phyloP scores from a whole-genome alignment of 495 filamentous ascomycete species.

The Daldinia decipiens region DNA sequence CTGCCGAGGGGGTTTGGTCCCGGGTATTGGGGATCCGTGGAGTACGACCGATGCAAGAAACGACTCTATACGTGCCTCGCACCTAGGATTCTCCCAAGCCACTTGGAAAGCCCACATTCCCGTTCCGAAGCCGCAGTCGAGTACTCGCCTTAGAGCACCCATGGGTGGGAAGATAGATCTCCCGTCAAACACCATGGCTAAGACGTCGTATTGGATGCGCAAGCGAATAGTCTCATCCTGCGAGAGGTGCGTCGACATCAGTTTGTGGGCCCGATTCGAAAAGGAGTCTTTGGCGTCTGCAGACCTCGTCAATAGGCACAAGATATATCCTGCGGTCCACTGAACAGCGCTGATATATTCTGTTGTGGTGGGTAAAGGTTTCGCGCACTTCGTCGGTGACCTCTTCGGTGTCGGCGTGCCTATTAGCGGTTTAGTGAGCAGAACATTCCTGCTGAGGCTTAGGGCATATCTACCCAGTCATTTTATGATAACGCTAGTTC shows the following conservation, averaged over 20 bases:
- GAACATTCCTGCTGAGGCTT: constrained; percentile 26
- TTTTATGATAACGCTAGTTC: constrained; percentile 29
- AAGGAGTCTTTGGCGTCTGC: constrained; percentile 29
- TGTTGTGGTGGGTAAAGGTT: constrained; percentile 71
- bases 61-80: constrained; percentile 68
- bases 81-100: constrained; percentile 71
- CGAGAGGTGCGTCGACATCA: constrained; percentile 38
- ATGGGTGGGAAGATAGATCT: constrained; percentile 85
- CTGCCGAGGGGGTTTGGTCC: constrained; percentile 1
- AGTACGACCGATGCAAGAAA: constrained; percentile 27
- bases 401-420: constrained; percentile 49
- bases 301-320: constrained; percentile 85
- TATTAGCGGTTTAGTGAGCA: constrained; percentile 41
- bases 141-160: constrained; percentile 66
- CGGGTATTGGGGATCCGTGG: constrained; percentile 6
- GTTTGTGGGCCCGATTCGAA: constrained; percentile 28
- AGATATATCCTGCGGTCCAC: constrained; percentile 79
- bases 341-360: constrained; percentile 78
- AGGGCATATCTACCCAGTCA: constrained; percentile 47
- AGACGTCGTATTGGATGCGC: constrained; percentile 73
- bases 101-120: constrained; percentile 63
- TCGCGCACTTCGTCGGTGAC: constrained; percentile 63
- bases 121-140: constrained; percentile 82
- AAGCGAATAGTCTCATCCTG: constrained; percentile 86
- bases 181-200: constrained; percentile 77